phyloP scores from a whole-genome alignment of 495 filamentous ascomycete species.

The Podospora australis region DNA sequence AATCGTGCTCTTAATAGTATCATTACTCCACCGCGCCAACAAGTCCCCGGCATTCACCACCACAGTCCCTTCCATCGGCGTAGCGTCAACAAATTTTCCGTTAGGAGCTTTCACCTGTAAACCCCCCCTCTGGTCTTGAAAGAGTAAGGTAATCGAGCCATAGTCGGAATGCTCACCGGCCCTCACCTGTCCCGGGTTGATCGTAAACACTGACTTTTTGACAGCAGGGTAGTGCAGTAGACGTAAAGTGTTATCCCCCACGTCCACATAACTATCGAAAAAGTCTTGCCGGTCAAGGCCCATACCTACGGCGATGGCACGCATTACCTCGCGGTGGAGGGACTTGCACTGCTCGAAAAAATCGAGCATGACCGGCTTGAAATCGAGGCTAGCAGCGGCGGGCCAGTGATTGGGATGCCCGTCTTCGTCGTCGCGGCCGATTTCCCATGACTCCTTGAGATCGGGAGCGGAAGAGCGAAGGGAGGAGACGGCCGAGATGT shows the following conservation, averaged over 20 bases:
- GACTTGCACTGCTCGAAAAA: conserved; percentile 70
- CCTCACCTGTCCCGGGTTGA: conserved; percentile 67
- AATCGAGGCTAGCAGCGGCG: conserved; percentile 53
- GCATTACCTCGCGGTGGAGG: conserved; percentile 76
- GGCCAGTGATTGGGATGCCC: conserved; percentile 80
- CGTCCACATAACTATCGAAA: conserved; percentile 70
- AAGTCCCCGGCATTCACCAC: conserved; percentile 91
- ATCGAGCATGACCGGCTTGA: conserved; percentile 62
- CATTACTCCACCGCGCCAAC: conserved; percentile 84
- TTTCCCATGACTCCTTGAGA: conserved; percentile 79
- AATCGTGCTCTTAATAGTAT: conserved; percentile 78
- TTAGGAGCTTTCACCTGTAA: conserved; percentile 75
- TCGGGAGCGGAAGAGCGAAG: conserved; percentile 59
- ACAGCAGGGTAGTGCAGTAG: conserved; percentile 83
- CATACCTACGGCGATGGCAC: conserved; percentile 80
- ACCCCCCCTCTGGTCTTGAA: conserved; percentile 79
- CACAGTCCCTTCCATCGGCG: conserved; percentile 73
- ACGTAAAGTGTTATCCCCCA: conserved; percentile 80
- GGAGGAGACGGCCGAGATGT: conserved; percentile 51
- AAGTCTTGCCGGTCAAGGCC: conserved; percentile 61
- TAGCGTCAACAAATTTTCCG: conserved; percentile 75
- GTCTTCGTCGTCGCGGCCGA: conserved; percentile 66
- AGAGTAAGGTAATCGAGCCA: conserved; percentile 79
- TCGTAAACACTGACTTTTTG: conserved; percentile 56
- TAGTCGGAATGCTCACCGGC: conserved; percentile 89